These are phyloP conservation scores for Lodderomyces elongisporus DNA, from an alignment of 1,139 yeast genomes.

Conservation along the genomic window DNA sequence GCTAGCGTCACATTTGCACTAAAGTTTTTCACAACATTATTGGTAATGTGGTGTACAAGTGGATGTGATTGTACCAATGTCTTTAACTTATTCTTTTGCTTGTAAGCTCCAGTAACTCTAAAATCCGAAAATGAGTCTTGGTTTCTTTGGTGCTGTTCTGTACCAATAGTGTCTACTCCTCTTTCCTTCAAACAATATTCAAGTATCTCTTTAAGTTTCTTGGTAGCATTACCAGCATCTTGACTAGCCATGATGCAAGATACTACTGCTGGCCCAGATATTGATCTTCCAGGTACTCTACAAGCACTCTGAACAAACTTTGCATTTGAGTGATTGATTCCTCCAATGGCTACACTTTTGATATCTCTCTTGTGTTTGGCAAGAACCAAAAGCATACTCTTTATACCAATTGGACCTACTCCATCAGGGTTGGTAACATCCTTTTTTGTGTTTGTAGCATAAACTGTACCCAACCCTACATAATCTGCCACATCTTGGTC, in stretches of 20 bases:
- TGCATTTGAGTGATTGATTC: constrained; percentile 64
- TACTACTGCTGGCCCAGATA: constrained; percentile 84
- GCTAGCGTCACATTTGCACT: constrained; percentile 89
- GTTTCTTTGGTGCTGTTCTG: neutral
- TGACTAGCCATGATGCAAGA: constrained; percentile 75
- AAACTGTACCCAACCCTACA: constrained; percentile 83
- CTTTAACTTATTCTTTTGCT: constrained; percentile 7
- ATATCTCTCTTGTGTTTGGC: constrained; percentile 18
- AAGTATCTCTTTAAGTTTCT: constrained; percentile 15
- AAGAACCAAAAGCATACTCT: constrained; percentile 33
- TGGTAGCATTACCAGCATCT: constrained; percentile 55
- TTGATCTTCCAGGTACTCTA: constrained; percentile 37
- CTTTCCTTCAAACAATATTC: neutral
- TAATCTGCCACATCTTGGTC: constrained; percentile 61
- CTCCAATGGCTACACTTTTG: constrained; percentile 80
- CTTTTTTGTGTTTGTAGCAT: constrained; percentile 67
- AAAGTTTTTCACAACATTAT: constrained; percentile 82
- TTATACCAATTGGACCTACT: constrained; percentile 64
- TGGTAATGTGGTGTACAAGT: constrained; percentile 83
- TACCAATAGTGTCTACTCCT: neutral
- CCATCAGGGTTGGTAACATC: constrained; percentile 40
- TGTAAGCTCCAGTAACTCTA: too few relatives aligned
- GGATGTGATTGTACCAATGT: constrained; percentile 34
- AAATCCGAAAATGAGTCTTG: constrained; percentile 11
- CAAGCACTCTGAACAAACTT: constrained; percentile 52